Evolutionary conservation across 2,329 filamentous ascomycete species (phyloP).

Genomic region (Penicillium frequentans): DNA sequence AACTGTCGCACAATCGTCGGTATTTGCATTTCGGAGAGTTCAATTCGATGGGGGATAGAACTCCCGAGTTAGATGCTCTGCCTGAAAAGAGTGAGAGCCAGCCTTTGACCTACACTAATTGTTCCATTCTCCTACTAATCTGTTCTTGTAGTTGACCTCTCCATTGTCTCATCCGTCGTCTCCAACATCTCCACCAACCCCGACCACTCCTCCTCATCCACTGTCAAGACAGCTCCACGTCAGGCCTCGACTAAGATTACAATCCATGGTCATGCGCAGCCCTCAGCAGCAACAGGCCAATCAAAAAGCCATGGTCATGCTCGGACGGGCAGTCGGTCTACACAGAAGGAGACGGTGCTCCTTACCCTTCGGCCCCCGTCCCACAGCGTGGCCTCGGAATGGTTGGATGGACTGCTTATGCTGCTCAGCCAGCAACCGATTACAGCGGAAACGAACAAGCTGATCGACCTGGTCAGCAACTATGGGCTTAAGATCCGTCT

Average conservation of each 20-base stretch:
- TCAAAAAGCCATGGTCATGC: conserved; percentile 35
- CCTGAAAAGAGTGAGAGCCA: conserved; percentile 65
- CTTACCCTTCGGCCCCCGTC: conserved; percentile 80
- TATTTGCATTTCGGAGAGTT: conserved; percentile 92
- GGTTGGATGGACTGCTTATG: conserved; percentile 95
- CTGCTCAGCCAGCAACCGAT: conserved; percentile 92
- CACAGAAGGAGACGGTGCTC: conserved; percentile 67
- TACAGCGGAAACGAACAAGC: conserved; percentile 90
- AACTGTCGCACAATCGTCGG: conserved; percentile 85
- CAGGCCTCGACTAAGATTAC: conserved; percentile 76
- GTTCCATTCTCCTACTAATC: conserved; percentile 3
- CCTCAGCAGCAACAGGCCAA: conserved; percentile 30
- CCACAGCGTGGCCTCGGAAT: conserved; percentile 86
- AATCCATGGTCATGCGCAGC: conserved; percentile 69
- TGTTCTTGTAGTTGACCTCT: conserved; percentile 67
- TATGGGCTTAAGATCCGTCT: conserved; percentile 92
- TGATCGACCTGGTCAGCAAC: conserved; percentile 80
- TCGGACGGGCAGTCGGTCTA: conserved; percentile 34
- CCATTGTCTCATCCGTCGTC: conserved; percentile 85
- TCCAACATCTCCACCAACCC: conserved; percentile 79
- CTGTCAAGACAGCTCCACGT: conserved; percentile 45
- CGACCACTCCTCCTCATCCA: conserved; percentile 49
- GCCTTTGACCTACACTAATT: conserved; percentile 7
- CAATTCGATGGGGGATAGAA: conserved; percentile 59
- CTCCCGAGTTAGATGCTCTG: conserved; percentile 72